These are phyloP conservation scores for Pichiaceae sp. DNA, from an alignment of 1,139 yeast species.

Conservation along the genomic window DNA sequence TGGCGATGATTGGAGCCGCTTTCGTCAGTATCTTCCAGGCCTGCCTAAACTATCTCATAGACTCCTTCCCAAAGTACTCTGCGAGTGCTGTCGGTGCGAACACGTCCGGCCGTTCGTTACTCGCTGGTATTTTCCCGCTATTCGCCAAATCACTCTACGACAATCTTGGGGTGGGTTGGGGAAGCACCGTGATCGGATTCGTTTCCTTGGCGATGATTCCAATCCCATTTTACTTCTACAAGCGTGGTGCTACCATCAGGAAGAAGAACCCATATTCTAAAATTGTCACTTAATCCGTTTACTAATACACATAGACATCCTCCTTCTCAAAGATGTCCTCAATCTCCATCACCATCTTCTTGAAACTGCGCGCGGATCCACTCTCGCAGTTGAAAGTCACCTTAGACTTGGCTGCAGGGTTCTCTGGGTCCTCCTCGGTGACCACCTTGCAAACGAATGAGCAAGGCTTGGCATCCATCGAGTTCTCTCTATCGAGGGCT, in stretches of 20 bases:
- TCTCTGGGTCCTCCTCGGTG: constrained; percentile 25
- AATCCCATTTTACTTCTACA: constrained; percentile 55
- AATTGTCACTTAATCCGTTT: not conserved
- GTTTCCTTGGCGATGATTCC: constrained; percentile 51
- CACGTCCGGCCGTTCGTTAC: constrained; percentile 55
- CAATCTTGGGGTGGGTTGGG: constrained; percentile 50
- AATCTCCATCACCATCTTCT: constrained; percentile 43
- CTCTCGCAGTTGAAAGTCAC: constrained; percentile 47
- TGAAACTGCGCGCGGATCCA: constrained; percentile 66
- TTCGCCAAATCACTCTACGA: constrained; percentile 54
- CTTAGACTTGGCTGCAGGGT: constrained; percentile 31
- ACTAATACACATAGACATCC: constrained; percentile 19
- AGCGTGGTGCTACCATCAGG: constrained; percentile 50
- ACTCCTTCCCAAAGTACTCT: constrained; percentile 52
- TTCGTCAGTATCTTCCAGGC: constrained; percentile 23
- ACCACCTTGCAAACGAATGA: constrained; percentile 50
- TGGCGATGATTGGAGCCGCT: constrained; percentile 56
- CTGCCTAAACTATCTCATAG: constrained; percentile 45
- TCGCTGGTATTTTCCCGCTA: constrained; percentile 73
- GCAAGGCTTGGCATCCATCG: constrained; percentile 57
- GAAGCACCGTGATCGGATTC: constrained; percentile 48
- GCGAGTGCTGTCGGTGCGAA: constrained; percentile 83
- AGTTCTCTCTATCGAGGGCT: constrained; percentile 50
- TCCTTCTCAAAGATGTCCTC: constrained; percentile 36
- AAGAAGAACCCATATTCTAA: constrained; percentile 20